Evolutionary conservation across 345 rosid genomes (phyloP), one percentile per base, ranked within the genome.

Genomic region (Ceriops zippeliana): DNA sequence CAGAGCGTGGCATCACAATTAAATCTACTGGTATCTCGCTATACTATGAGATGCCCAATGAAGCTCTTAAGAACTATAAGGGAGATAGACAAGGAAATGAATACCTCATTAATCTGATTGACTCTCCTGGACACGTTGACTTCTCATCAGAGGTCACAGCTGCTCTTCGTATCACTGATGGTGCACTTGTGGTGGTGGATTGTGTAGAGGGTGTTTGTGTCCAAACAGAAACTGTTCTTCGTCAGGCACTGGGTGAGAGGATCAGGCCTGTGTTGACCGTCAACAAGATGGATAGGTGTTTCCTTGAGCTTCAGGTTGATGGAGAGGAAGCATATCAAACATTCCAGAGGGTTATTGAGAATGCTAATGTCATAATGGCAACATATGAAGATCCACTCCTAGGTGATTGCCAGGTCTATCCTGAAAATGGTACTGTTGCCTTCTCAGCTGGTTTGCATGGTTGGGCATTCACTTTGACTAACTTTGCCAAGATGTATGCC

Each of bases 261-360:
- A 90, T 90, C 63, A 78, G 86, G 80, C 96, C 96, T 20, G 93
- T 90, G 5, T 65, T 90, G 84, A 90, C 96, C 9, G 96, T 90
- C 2, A 90, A 90, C 84, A 90, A 87, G 85, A 90, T 90, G 96
- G 93, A 90, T 81, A 85, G 96, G 75, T 90, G 96, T 67, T 90
- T 90, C 86, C 88, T 90, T 57, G 96, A 90, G 81, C 93, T 90
- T 10, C 96, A 90, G 81, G 85, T 90, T 65, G 93, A 90, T 77
- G 96, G 96, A 31, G 96, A 90, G 82, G 96, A 90, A 79, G 96
- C 96, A 11, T 90, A 85, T 77, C 96, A 90, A 72, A 87, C 84
- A 7, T 90, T 86, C 85, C 74, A 64, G 49, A 87, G 91, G 81
- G 93, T 90, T 17, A 86, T 90, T 79, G 96, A 90, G 76, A 90